Conservation (phyloP, 2,329 filamentous ascomycete genomes). For the Cryphonectria carpinicola region DNA sequence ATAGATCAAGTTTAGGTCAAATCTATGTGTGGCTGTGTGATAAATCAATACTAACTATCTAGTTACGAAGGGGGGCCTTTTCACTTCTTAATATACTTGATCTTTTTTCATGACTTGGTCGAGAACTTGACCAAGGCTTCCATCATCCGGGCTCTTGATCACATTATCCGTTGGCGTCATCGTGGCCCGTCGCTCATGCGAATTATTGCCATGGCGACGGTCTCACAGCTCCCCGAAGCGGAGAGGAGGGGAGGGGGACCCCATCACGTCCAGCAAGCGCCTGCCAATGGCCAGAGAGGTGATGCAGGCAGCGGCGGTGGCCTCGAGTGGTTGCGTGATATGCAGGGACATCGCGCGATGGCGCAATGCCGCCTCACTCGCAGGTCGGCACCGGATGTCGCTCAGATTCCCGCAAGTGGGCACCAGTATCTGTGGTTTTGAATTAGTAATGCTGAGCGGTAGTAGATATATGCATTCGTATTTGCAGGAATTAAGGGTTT, state of each 20-base stretch:
- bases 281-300: not conserved
- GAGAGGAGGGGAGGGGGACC: not conserved
- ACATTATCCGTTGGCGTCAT: conserved; percentile 11
- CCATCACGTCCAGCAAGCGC: not conserved
- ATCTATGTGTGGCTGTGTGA: not conserved
- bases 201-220: not conserved
- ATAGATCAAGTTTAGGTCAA: no score
- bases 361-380: not conserved
- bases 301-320: not conserved
- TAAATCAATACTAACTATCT: not conserved
- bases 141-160: conserved; percentile 14
- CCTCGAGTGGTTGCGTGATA: conserved; percentile 17
- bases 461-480: not conserved
- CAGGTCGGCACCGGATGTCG: conserved; percentile 10
- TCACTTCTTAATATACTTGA: not conserved
- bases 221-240: not conserved
- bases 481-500: not conserved
- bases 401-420: not conserved
- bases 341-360: conserved; percentile 22
- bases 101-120: conserved; percentile 16
- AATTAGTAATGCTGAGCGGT: not conserved
- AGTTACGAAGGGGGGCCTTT: not conserved
- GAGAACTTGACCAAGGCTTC: not conserved
- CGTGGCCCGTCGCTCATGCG: not conserved
- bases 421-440: not conserved